These are phyloP conservation scores for Pyrus bretschneideri DNA, from an alignment of 306 rosid genomes.

Conservation along the genomic window DNA sequence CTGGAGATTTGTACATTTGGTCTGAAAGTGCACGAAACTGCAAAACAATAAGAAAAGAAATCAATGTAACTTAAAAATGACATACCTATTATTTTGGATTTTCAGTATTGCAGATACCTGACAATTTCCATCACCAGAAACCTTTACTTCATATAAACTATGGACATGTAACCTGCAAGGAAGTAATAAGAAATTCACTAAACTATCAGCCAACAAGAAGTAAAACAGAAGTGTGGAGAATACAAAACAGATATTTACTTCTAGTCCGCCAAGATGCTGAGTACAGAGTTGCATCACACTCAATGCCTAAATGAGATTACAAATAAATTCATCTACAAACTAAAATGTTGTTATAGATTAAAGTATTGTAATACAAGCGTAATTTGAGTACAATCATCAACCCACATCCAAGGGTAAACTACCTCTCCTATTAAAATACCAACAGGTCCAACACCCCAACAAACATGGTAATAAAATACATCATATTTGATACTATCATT, in stretches of 20 bases:
- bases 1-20: slow-evolving; percentile 69
- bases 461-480: background rate
- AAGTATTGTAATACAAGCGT: background rate
- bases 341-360: background rate
- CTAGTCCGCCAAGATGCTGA: background rate
- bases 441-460: background rate
- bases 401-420: background rate
- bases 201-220: background rate
- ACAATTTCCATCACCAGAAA: slow-evolving; percentile 92
- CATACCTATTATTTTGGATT: background rate
- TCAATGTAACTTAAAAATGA: slow-evolving; percentile 2
- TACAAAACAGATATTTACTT: background rate
- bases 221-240: background rate
- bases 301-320: background rate
- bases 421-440: background rate
- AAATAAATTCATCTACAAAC: background rate
- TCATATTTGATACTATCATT: background rate
- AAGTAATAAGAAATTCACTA: slow-evolving; percentile 6
- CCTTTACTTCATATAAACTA: slow-evolving; percentile 76
- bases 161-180: slow-evolving; percentile 54
- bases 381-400: background rate
- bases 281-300: background rate
- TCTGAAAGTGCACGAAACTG: slow-evolving; percentile 92
- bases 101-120: slow-evolving; percentile 45
- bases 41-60: slow-evolving; percentile 14